Base-by-base conservation (phyloP, 768 basidiomycete genomes). In the Psilocybe azurescens region DNA sequence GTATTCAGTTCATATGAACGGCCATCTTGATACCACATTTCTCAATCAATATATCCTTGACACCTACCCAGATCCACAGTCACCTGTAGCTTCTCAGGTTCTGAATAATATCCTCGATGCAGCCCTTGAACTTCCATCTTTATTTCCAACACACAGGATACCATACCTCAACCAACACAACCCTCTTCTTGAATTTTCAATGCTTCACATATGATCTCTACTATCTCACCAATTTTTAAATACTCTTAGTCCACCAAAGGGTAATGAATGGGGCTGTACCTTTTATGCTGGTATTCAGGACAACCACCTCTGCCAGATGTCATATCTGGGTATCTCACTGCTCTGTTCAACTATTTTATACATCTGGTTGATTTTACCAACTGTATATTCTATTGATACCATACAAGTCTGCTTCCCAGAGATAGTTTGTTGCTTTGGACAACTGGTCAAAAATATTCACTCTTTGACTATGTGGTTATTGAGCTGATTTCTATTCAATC, bases 141-240 rank as follows among this genome's bases (percentile, higher is more conserved):
- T 72, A 9, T 75, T 77, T 54, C 69, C 74, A 20, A 55, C 61
- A 4, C 64, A 73, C 49, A 62, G 41, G 9, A 63, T 75, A 10
- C 65, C 53, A 30, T 67, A 72, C 61, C 64, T 74, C 32, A 60
- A 62, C 52, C 41, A 54, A 38, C 53, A 60, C 32, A 62, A 68
- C 47, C 65, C 62, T 8, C 39, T 57, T 13, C 32, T 69, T 38
- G 55, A 61, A 8, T 58, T 75, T 9, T 66, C 66, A 32, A 51
- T 57, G 5, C 33, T 49, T 16, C 72, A 77, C 53, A 63, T 73
- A 51, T 65, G 63, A 56, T 72, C 63, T 36, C 65, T 76, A 5
- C 60, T 77, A 11, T 62, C 75, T 30, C 76, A 74, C 56, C 76
- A 74, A 58, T 55, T 75, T 54, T 63, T 75, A 8, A 74, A 73